Evolutionary conservation across 2,329 filamentous ascomycete genomes (phyloP), one percentile per base, ranked within the genome.

Genomic region (Ascochyta koolunga): DNA sequence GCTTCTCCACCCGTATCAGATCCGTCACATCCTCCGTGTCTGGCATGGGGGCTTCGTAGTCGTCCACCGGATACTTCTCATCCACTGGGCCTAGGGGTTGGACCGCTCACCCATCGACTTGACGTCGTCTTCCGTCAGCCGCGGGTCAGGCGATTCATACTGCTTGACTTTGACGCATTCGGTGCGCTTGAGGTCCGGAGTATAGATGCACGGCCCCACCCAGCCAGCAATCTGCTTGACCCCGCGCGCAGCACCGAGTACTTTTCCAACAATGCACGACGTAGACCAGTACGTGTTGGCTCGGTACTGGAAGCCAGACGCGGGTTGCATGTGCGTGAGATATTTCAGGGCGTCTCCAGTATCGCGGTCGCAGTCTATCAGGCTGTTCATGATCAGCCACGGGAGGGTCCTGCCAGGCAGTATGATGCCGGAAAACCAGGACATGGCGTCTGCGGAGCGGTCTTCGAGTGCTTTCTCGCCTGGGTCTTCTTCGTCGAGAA

Each of bases 201-300:
- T 88, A 19, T 87, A 87, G 7, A 86, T 82, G 25, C 86, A 88
- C 2, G 89, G 89, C 0, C 89, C 89, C 33, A 91, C 79, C 89
- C 89, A 92, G 21, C 89, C 89, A 37, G 84, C 88, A 18, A 89
- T 81, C 49, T 88, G 83, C 59, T 82, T 84, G 62, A 89, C 90
- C 0, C 88, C 90, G 21, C 88, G 86, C 33, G 86, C 88, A 21
- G 78, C 78, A 1, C 79, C 78, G 7, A 92, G 78, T 2, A 92
- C 89, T 67, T 90, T 91, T 32, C 89, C 89, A 2, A 92, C 86
- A 51, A 91, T 89, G 62, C 83, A 89, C 18, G 82, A 79, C 11
- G 86, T 83, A 3, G 88, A 86, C 89, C 89, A 92, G 78, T 91
- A 92, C 1, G 89, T 91, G 67, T 88, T 88, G 51, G 86, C 87